Evolutionary conservation across 257 asterid species (phyloP), one percentile per base, ranked within the genome.

Genomic region (Paraleonurus japonicus): DNA sequence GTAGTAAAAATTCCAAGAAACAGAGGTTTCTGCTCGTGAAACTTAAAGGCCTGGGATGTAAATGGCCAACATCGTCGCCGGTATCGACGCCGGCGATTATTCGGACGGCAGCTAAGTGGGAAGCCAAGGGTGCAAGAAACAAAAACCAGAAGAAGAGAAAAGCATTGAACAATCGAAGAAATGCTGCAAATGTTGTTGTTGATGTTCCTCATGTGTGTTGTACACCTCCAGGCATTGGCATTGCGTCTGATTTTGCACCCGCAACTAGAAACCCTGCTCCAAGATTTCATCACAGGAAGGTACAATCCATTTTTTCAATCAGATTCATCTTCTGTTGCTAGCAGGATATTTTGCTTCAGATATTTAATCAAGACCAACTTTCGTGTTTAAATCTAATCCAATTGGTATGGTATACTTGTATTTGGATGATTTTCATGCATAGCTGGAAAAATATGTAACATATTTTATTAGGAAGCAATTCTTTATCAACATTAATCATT

Each of bases 191-290:
- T 66, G 83, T 81, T 45, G 88, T 50, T 10, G 72, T 79, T 51
- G 87, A 76, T 80, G 64, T 83, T 41, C 75, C 80, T 62, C 83
- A 82, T 72, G 81, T 85, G 33, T 88, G 90, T 57, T 88, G 91
- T 51, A 76, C 89, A 37, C 91, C 91, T 70, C 88, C 95, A 12
- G 89, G 91, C 17, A 79, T 88, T 16, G 86, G 86, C 41, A 84
- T 82, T 75, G 78, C 78, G 35, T 84, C 83, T 19, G 89, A 88
- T 80, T 81, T 87, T 76, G 83, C 77, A 55, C 83, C 90, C 2
- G 61, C 72, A 58, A 43, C 72, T 35, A 81, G 77, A 73, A 63
- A 41, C 12, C 2, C 62, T 72, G 47, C 79, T 54, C 80, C 78
- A 16, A 80, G 84, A 60, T 15, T 78, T 43, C 74, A 73, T 53